phyloP scores from a whole-genome alignment of 805 yeast species.

The Candida nonsorbophila region DNA sequence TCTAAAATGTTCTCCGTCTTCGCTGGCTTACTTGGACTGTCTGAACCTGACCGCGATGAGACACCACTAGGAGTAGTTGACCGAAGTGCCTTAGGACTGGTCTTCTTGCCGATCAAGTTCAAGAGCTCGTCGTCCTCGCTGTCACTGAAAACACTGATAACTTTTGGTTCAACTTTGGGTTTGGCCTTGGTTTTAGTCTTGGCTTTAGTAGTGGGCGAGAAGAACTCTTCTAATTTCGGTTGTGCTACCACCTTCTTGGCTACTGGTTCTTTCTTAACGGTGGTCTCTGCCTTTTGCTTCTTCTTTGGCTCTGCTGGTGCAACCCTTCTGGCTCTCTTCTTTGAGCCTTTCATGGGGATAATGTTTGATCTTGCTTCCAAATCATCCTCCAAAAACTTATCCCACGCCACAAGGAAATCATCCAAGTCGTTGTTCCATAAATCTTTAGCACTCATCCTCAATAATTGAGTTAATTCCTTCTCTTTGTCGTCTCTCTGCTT shows the following conservation, averaged over 20 bases:
- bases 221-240: slow-evolving; percentile 14
- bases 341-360: slow-evolving; percentile 39
- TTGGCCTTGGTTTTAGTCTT: slow-evolving; percentile 3
- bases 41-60: background rate
- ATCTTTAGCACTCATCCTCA: slow-evolving; percentile 74
- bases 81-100: background rate
- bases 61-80: background rate
- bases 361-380: slow-evolving; percentile 50
- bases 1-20: background rate
- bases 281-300: slow-evolving; percentile 6
- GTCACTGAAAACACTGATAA: slow-evolving; percentile 19
- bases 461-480: slow-evolving; percentile 58
- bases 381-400: slow-evolving; percentile 62
- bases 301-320: slow-evolving; percentile 10
- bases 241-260: slow-evolving; percentile 3
- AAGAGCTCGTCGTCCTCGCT: slow-evolving; percentile 31
- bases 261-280: slow-evolving; percentile 4
- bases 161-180: slow-evolving; percentile 6
- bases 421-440: slow-evolving; percentile 85
- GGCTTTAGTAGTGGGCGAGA: slow-evolving; percentile 10
- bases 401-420: slow-evolving; percentile 62
- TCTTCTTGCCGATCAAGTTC: slow-evolving; percentile 6
- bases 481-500: slow-evolving; percentile 71
- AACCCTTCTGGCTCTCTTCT: slow-evolving; percentile 24
- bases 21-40: background rate